Conservation (phyloP, 768 basidiomycete genomes). For the Dioszegia hungarica region DNA sequence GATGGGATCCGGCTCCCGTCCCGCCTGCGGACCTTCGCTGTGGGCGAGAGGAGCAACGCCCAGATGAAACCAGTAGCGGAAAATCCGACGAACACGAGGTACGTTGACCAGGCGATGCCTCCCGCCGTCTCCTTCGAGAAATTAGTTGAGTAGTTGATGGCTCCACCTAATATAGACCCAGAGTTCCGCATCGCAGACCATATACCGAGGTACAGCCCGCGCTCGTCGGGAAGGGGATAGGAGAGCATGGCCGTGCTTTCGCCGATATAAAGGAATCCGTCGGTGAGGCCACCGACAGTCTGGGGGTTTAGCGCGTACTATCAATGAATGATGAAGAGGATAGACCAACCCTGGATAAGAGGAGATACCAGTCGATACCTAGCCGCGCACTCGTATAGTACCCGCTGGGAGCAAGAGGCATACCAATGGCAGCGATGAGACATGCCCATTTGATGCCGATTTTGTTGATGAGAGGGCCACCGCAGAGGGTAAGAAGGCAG, state of each 20-base stretch:
- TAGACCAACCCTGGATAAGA: constrained; percentile 2
- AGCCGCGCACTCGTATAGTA: constrained; percentile 14
- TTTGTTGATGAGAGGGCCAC: constrained; percentile 36
- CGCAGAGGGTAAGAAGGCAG: constrained; percentile 22
- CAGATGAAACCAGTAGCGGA: constrained; percentile 14
- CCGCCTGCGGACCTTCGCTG: constrained; percentile 16
- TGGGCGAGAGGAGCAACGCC: constrained; percentile 15
- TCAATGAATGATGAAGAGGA: background rate
- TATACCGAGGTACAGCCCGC: constrained; percentile 23
- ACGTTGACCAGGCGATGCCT: constrained; percentile 17
- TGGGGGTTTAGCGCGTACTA: no score
- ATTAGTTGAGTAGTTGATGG: constrained; percentile 21
- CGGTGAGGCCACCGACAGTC: constrained; percentile 9
- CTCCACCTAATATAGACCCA: constrained; percentile 15
- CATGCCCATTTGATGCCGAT: constrained; percentile 32
- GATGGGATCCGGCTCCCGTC: constrained; percentile 21
- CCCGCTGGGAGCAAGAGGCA: constrained; percentile 13
- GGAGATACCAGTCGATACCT: constrained; percentile 10
- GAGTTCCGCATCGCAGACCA: constrained; percentile 24
- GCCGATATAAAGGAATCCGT: constrained; percentile 22
- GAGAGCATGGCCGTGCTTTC: constrained; percentile 24
- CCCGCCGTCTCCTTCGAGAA: constrained; percentile 3
- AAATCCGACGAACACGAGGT: constrained; percentile 23
- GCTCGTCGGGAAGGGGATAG: constrained; percentile 11
- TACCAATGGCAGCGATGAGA: constrained; percentile 11